Conservation (phyloP, 805 yeast genomes). For the Torulaspora quercuum region DNA sequence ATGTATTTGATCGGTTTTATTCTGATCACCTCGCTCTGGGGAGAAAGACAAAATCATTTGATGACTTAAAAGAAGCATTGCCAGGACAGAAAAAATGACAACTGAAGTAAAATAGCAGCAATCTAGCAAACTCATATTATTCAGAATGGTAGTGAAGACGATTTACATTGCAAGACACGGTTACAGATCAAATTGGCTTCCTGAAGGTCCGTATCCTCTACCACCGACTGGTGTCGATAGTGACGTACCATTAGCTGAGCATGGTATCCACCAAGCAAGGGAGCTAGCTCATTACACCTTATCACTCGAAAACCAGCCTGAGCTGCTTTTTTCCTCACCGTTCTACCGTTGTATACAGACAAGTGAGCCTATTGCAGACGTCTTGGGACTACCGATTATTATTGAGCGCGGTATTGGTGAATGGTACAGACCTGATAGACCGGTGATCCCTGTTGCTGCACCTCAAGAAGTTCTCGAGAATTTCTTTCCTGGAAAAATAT, state of each 20-base stretch:
- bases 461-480: slow-evolving; percentile 43
- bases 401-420: slow-evolving; percentile 88
- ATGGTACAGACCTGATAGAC: slow-evolving; percentile 77
- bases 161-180: slow-evolving; percentile 85
- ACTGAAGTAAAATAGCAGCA: background rate
- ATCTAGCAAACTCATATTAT: background rate
- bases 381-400: slow-evolving; percentile 53
- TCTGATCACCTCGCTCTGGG: slow-evolving; percentile 1
- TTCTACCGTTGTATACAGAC: slow-evolving; percentile 90
- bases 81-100: too few relatives aligned
- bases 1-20: too few relatives aligned
- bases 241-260: slow-evolving; percentile 84
- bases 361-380: slow-evolving; percentile 60
- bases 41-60: background rate
- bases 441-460: slow-evolving; percentile 68
- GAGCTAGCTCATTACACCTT: slow-evolving; percentile 66
- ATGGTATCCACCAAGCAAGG: slow-evolving; percentile 83
- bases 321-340: slow-evolving; percentile 73
- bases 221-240: slow-evolving; percentile 87
- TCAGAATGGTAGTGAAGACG: slow-evolving; percentile 50
- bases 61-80: too few relatives aligned
- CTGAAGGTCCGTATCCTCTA: slow-evolving; percentile 64
- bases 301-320: slow-evolving; percentile 55
- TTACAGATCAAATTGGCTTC: slow-evolving; percentile 80
- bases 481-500: slow-evolving; percentile 52